Evolutionary conservation across 164 flowering plant species (phyloP).

Genomic region (Annona squamosa): DNA sequence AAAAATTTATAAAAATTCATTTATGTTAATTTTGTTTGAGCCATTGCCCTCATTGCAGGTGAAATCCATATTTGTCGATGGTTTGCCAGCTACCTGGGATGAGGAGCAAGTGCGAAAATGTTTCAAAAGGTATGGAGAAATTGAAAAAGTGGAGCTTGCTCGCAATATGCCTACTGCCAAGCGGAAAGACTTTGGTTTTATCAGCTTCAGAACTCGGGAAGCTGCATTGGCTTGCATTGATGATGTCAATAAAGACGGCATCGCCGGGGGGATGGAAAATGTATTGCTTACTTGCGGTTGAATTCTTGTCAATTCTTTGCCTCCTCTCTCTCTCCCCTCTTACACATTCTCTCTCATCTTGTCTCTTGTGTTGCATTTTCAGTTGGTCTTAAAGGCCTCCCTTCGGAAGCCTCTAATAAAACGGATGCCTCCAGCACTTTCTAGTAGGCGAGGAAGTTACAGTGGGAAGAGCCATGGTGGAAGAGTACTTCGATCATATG

Average conservation of each 20-base stretch:
- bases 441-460: conserved; percentile 23
- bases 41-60: too few relatives aligned
- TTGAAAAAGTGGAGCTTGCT: conserved; percentile 28
- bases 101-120: conserved; percentile 11
- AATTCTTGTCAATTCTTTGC: too few relatives aligned
- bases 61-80: conserved; percentile 26
- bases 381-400: conserved; percentile 24
- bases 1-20: too few relatives aligned
- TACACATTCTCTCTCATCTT: too few relatives aligned
- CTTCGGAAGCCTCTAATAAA: conserved; percentile 23
- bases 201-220: conserved; percentile 15
- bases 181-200: conserved; percentile 13
- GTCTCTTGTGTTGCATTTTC: not conserved
- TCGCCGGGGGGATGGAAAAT: conserved; percentile 2
- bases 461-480: conserved; percentile 8
- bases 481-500: conserved; percentile 6
- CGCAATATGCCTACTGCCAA: conserved; percentile 31
- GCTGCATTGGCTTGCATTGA: conserved; percentile 29
- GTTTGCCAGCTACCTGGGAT: conserved; percentile 27
- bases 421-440: conserved; percentile 7
- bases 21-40: too few relatives aligned
- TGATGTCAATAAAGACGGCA: conserved; percentile 21
- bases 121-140: conserved; percentile 23
- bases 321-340: too few relatives aligned
- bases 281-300: not conserved